Evolutionary conservation across 805 yeast species (phyloP).

Genomic region (Cyberlindnera amylophila): DNA sequence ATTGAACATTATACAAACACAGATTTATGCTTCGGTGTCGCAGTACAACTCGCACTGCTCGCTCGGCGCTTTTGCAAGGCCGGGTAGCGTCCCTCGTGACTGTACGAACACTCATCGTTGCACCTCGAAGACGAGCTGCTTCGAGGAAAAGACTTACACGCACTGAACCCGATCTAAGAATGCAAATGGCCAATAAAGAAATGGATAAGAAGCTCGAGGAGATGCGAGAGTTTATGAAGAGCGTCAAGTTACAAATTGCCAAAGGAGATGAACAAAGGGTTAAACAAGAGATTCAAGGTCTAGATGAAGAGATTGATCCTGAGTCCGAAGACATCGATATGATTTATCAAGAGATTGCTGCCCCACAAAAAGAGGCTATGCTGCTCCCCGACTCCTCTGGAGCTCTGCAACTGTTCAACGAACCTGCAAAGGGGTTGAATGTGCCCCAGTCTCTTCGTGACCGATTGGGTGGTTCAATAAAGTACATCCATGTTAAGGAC

Average conservation of each 20-base stretch:
- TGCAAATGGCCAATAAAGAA: slow-evolving; percentile 2
- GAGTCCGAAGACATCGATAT: slow-evolving; percentile 22
- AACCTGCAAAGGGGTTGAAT: slow-evolving; percentile 23
- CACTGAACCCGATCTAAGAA: not conserved
- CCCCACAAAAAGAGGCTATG: not conserved
- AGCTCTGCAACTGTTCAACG: slow-evolving; percentile 18
- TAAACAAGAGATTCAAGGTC: slow-evolving; percentile 11
- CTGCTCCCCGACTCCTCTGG: not conserved
- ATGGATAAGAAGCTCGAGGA: slow-evolving; percentile 20
- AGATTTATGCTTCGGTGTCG: not conserved
- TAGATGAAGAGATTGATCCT: slow-evolving; percentile 14
- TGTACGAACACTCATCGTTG: slow-evolving; percentile 13
- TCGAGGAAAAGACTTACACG: not conserved
- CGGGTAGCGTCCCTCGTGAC: not conserved
- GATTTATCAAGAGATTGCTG: slow-evolving; percentile 16
- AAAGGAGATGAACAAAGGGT: slow-evolving; percentile 16
- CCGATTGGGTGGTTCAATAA: slow-evolving; percentile 39
- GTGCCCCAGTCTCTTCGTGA: slow-evolving; percentile 35
- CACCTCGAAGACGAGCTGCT: slow-evolving; percentile 6
- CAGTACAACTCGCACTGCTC: too few relatives aligned
- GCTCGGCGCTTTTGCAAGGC: too few relatives aligned
- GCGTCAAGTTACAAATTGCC: slow-evolving; percentile 15
- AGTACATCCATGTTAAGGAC: slow-evolving; percentile 36
- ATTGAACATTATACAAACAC: not conserved
- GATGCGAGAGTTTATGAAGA: slow-evolving; percentile 16